Percentiles rank a stretch among this genome's conserved stretches.
phyloP scores from a whole-genome alignment of 2,329 filamentous ascomycete genomes.

The Ramichloridium luteum region DNA sequence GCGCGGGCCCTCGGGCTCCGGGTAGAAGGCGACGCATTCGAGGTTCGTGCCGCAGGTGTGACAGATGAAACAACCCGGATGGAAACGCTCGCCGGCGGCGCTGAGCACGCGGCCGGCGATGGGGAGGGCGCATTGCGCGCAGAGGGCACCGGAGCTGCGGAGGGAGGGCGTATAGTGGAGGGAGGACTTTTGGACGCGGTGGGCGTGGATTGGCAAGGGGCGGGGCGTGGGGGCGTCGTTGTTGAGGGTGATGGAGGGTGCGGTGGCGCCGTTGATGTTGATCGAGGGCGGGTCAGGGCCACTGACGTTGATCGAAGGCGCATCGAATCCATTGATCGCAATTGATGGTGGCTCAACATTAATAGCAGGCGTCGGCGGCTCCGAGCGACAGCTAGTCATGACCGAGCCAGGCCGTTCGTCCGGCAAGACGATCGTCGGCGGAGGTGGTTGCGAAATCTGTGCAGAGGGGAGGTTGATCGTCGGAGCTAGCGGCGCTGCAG shows the following conservation, averaged over 20 bases:
- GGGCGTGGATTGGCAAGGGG: conserved; percentile 39
- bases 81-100: conserved; percentile 71
- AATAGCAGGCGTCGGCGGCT: conserved; percentile 10
- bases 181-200: conserved; percentile 24
- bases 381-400: neutral
- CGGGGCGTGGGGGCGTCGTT: conserved; percentile 22
- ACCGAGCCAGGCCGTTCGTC: neutral
- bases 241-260: conserved; percentile 12
- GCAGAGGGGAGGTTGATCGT: neutral
- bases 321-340: conserved; percentile 10
- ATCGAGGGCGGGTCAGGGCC: conserved; percentile 5
- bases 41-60: conserved; percentile 76
- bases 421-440: neutral
- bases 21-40: conserved; percentile 92
- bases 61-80: conserved; percentile 87
- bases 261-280: neutral
- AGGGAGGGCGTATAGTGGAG: conserved; percentile 35
- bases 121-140: conserved; percentile 68
- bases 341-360: conserved; percentile 12
- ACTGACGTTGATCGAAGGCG: conserved; percentile 14
- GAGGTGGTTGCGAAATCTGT: neutral
- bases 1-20: conserved; percentile 66
- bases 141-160: conserved; percentile 53
- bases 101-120: conserved; percentile 88
- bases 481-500: neutral